Evolutionary conservation across 2,329 filamentous ascomycete species (phyloP).

Genomic region (Chaetomiaceae sp.): DNA sequence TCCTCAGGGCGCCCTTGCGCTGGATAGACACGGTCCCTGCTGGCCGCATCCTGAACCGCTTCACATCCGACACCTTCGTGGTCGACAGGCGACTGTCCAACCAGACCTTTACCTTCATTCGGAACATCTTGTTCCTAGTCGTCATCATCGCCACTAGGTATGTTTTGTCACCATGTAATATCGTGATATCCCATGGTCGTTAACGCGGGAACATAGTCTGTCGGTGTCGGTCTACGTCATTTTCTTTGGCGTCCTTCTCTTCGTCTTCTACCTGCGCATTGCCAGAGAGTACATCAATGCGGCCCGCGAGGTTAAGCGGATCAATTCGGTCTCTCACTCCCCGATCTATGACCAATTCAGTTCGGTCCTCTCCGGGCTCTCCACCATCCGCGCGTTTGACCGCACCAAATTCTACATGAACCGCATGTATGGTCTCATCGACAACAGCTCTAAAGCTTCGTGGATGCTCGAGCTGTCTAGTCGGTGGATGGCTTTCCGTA

Average conservation of each 20-base stretch:
- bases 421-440: constrained; percentile 32
- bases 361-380: constrained; percentile 37
- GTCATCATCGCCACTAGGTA: constrained; percentile 36
- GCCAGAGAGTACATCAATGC: constrained; percentile 35
- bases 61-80: constrained; percentile 36
- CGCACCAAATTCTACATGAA: constrained; percentile 35
- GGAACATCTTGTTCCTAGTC: constrained; percentile 29
- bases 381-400: constrained; percentile 39
- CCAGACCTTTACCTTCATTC: constrained; percentile 30
- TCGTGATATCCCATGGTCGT: neutral
- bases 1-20: constrained; percentile 37
- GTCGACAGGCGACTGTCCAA: constrained; percentile 34
- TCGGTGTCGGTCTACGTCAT: constrained; percentile 34
- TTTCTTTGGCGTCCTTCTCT: constrained; percentile 33
- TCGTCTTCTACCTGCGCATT: constrained; percentile 32
- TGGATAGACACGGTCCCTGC: constrained; percentile 39
- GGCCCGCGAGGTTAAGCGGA: constrained; percentile 38
- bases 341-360: constrained; percentile 41
- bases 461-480: constrained; percentile 32
- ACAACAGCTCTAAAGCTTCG: constrained; percentile 30
- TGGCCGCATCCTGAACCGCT: constrained; percentile 41
- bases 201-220: constrained; percentile 20
- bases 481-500: constrained; percentile 36
- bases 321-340: constrained; percentile 38
- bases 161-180: neutral